Conservation (phyloP, 441 rosid genomes). For the Pelargonium cotyledonis region DNA sequence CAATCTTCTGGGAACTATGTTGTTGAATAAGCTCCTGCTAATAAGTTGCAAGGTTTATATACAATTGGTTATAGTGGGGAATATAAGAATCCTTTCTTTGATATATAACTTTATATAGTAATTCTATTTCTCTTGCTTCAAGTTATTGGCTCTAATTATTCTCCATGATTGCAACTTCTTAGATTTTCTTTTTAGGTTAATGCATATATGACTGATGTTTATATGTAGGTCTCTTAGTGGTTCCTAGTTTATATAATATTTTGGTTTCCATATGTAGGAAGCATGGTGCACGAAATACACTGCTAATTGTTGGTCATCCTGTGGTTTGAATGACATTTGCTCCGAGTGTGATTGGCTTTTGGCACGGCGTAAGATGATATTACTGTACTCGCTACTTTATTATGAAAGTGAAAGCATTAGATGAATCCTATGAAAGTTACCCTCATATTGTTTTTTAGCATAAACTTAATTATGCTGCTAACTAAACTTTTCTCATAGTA, state of each 20-base stretch:
- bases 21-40: constrained; percentile 38
- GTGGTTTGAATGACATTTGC: neutral
- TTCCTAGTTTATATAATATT: neutral
- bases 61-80: constrained; percentile 42
- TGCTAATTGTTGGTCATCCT: neutral
- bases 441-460: neutral
- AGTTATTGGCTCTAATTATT: constrained; percentile 9
- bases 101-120: constrained; percentile 22
- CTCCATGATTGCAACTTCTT: neutral
- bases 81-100: constrained; percentile 36
- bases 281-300: neutral
- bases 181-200: neutral
- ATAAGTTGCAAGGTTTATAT: constrained; percentile 41
- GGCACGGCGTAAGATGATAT: neutral
- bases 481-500: neutral
- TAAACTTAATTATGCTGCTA: too few relatives aligned
- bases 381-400: too few relatives aligned
- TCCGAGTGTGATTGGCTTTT: neutral
- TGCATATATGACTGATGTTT: neutral
- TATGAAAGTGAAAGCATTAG: neutral
- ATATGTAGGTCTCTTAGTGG: neutral
- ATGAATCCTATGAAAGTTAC: constrained; percentile 1
- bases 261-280: neutral
- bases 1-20: constrained; percentile 27
- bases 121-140: constrained; percentile 15